phyloP scores from a whole-genome alignment of 805 yeast species.

The Huiozyma sinensis region DNA sequence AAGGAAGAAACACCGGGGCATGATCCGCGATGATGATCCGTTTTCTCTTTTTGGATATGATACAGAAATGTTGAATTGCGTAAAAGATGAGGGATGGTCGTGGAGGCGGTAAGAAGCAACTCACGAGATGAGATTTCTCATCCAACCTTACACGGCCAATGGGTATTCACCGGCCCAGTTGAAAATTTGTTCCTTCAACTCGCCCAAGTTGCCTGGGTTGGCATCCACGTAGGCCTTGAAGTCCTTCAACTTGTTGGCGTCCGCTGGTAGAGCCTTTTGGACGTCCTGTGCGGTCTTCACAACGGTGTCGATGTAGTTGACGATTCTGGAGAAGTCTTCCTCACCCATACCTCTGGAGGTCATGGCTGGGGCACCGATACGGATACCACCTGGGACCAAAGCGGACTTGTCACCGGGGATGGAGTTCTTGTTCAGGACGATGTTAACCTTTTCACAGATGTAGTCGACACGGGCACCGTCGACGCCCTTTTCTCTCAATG shows the following conservation, averaged over 20 bases:
- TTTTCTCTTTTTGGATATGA: too few species aligned
- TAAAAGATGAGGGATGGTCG: neutral
- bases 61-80: too few species aligned
- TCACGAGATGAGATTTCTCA: too few species aligned
- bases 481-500: slow-evolving; percentile 77
- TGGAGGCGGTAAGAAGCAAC: too few species aligned
- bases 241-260: slow-evolving; percentile 91
- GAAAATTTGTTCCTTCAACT: slow-evolving; percentile 66
- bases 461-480: slow-evolving; percentile 98
- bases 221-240: slow-evolving; percentile 74
- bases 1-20: too few species aligned
- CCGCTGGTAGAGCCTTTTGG: slow-evolving; percentile 76
- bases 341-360: slow-evolving; percentile 92
- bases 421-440: slow-evolving; percentile 94
- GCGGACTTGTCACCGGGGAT: slow-evolving; percentile 98
- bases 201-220: slow-evolving; percentile 58
- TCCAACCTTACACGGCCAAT: slow-evolving; percentile 37
- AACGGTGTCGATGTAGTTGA: slow-evolving; percentile 67
- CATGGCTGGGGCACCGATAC: slow-evolving; percentile 99
- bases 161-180: slow-evolving; percentile 90
- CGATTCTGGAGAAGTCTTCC: slow-evolving; percentile 74
- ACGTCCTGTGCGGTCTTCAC: slow-evolving; percentile 64
- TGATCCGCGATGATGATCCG: too few species aligned
- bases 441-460: slow-evolving; percentile 86
- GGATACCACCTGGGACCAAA: slow-evolving; percentile 90